Evolutionary conservation across 2,329 filamentous ascomycete species (phyloP), one percentile per base, ranked within the genome.

Genomic region (Tolypocladium capitatum): DNA sequence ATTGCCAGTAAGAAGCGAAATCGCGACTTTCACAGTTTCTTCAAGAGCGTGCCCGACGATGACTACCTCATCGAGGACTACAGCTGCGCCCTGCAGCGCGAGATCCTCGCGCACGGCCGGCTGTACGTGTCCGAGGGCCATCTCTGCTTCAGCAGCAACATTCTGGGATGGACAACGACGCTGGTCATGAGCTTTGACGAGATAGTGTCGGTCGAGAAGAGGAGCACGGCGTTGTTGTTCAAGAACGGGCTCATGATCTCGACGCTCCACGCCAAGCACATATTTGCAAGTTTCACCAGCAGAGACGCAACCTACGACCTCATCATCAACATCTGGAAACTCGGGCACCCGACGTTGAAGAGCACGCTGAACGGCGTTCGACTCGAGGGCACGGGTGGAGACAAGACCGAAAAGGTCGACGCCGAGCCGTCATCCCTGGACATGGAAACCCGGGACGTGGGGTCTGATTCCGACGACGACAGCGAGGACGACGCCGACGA

Each of bases 51-150:
- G 1, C 92, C 94, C 1, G 91, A 97, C 55, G 92, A 98, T 59
- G 92, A 98, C 64, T 96, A 95, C 61, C 75, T 98, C 27, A 97
- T 98, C 54, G 92, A 98, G 62, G 92, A 98, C 64, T 98, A 97
- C 65, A 96, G 92, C 64, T 96, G 92, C 63, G 92, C 92, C 4
- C 66, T 98, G 50, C 92, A 98, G 65, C 81, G 90, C 55, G 94
- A 98, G 61, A 98, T 98, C 51, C 77, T 98, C 33, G 81, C 94
- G 7, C 92, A 96, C 56, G 92, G 92, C 6, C 80, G 92, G 36
- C 75, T 98, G 14, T 98, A 98, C 60, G 87, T 98, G 38, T 97
- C 92, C 0, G 92, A 98, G 68, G 90, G 91, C 11, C 91, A 98
- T 62, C 80, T 98, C 43, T 98, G 92, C 70, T 98, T 98, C 67